phyloP scores from a whole-genome alignment of 306 rosid species.

The Vigna radiata region DNA sequence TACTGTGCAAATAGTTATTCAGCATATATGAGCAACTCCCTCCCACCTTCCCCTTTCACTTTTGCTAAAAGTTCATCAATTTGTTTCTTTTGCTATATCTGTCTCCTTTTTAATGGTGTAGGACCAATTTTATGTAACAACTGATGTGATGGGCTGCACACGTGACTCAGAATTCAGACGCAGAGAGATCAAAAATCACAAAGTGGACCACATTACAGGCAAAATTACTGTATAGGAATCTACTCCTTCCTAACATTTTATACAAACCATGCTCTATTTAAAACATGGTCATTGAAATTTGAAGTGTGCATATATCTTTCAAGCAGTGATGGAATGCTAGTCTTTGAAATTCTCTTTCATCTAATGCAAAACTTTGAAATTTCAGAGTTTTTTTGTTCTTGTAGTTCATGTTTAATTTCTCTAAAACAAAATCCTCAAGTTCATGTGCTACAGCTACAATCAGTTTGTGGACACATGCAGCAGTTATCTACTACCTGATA shows the following conservation, averaged over 20 bases:
- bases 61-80: constrained; percentile 11
- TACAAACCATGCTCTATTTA: background rate
- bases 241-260: background rate
- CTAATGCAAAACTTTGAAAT: too few species aligned
- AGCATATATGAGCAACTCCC: constrained; percentile 15
- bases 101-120: constrained; percentile 20
- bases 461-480: too few species aligned
- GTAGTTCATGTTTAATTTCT: too few species aligned
- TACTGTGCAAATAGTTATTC: constrained; percentile 4
- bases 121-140: constrained; percentile 22
- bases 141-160: constrained; percentile 37
- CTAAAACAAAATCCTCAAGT: too few species aligned
- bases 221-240: constrained; percentile 4
- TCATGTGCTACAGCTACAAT: too few species aligned
- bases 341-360: too few species aligned
- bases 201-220: constrained; percentile 26
- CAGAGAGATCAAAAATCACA: constrained; percentile 30
- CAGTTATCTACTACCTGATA: too few species aligned
- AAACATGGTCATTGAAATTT: too few species aligned
- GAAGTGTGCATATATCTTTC: too few species aligned
- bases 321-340: too few species aligned
- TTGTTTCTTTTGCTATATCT: constrained; percentile 10
- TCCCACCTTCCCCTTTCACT: background rate
- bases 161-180: constrained; percentile 30
- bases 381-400: too few species aligned